Conservation (phyloP, 139 green algal genomes). For the Chlorokybus atmophyticus region DNA sequence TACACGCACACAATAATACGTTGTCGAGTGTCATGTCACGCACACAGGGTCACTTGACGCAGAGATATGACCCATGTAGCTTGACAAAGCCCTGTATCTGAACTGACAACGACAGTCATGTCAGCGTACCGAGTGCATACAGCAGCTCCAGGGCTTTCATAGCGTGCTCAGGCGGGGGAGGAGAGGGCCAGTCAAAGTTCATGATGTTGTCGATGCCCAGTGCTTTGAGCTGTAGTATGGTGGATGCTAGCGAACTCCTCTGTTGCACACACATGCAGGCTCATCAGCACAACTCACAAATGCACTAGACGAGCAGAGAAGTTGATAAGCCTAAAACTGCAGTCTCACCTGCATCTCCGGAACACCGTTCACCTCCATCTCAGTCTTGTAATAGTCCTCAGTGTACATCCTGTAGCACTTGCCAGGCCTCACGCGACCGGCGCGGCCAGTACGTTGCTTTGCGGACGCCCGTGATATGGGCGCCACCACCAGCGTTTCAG, state of each 20-base stretch:
- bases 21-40: not conserved
- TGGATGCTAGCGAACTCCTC: conserved; percentile 26
- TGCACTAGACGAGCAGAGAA: no score
- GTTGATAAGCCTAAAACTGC: no score
- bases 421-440: conserved; percentile 54
- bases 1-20: no score
- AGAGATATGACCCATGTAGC: no score
- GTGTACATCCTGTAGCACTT: conserved; percentile 88
- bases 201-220: conserved; percentile 81
- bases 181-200: conserved; percentile 79
- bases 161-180: conserved; percentile 65
- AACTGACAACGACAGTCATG: no score
- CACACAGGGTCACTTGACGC: no score
- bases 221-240: conserved; percentile 47
- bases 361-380: not conserved
- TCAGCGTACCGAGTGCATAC: conserved; percentile 71
- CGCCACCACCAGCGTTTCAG: no score
- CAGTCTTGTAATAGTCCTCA: not conserved
- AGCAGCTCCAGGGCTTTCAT: conserved; percentile 73
- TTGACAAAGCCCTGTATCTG: no score
- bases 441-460: conserved; percentile 77
- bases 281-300: no score
- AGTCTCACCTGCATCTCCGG: no score
- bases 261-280: no score
- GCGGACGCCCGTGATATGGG: no score